phyloP scores from a whole-genome alignment of 2,329 filamentous ascomycete species.

The Cercospora janseana region DNA sequence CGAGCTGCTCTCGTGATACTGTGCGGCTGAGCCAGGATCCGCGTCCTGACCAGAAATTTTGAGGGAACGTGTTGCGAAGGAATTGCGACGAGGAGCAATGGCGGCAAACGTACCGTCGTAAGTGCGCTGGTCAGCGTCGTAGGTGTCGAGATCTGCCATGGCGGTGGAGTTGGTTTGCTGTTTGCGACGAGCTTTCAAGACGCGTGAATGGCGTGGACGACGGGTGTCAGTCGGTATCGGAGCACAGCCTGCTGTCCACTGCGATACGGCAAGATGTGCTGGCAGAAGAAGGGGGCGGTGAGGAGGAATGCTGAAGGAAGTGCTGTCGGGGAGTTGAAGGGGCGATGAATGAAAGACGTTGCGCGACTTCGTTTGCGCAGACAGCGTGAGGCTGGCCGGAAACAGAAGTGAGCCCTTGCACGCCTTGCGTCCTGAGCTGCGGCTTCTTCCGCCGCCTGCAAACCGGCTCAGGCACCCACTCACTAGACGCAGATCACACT shows the following conservation, averaged over 20 bases:
- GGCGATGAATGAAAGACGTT: background rate
- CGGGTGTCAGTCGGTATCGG: constrained; percentile 1
- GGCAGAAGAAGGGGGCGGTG: background rate
- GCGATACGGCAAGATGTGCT: too few relatives aligned
- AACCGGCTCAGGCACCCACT: background rate
- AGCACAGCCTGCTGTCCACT: background rate
- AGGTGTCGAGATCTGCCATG: constrained; percentile 57
- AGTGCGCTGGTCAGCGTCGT: constrained; percentile 63
- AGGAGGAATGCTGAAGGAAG: background rate
- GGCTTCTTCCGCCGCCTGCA: constrained; percentile 2
- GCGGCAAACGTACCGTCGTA: constrained; percentile 59
- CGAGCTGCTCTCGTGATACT: too few relatives aligned
- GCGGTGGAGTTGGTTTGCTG: constrained; percentile 9
- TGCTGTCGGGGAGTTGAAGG: background rate
- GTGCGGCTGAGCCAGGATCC: background rate
- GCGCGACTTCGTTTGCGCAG: constrained; percentile 2
- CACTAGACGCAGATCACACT: constrained; percentile 4
- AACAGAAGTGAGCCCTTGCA: constrained; percentile 5
- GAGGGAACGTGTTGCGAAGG: too few relatives aligned
- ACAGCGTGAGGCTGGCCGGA: constrained; percentile 6
- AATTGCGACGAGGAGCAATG: too few relatives aligned
- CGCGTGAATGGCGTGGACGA: background rate
- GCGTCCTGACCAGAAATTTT: background rate
- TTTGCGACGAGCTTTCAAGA: constrained; percentile 1
- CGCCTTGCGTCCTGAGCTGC: background rate